Evolutionary conservation across 2,329 filamentous ascomycete species (phyloP).

Genomic region (Epichloe scottii): DNA sequence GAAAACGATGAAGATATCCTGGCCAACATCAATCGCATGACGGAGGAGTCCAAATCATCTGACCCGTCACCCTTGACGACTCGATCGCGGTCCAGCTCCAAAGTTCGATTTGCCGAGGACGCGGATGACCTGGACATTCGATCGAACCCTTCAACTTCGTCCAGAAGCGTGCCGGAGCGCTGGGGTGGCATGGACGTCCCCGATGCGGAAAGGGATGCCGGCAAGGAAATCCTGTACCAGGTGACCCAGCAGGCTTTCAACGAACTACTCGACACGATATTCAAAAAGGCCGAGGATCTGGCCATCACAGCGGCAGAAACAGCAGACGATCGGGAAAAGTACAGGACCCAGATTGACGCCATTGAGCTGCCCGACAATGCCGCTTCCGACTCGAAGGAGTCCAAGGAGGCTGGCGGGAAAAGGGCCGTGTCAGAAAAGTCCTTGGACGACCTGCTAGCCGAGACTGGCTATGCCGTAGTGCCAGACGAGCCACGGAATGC

Average conservation of each 20-base stretch:
- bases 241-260: slow-evolving; percentile 86
- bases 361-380: slow-evolving; percentile 21
- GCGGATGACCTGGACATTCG: slow-evolving; percentile 55
- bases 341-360: slow-evolving; percentile 33
- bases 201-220: slow-evolving; percentile 68
- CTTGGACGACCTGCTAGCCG: slow-evolving; percentile 26
- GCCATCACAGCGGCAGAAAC: slow-evolving; percentile 56
- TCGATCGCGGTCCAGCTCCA: slow-evolving; percentile 59
- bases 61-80: slow-evolving; percentile 16
- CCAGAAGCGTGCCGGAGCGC: slow-evolving; percentile 57
- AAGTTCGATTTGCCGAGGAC: slow-evolving; percentile 65
- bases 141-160: slow-evolving; percentile 62
- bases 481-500: slow-evolving; percentile 18
- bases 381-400: neutral
- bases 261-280: slow-evolving; percentile 77
- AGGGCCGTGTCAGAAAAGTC: slow-evolving; percentile 12
- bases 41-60: slow-evolving; percentile 30
- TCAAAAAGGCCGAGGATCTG: slow-evolving; percentile 67
- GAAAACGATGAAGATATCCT: slow-evolving; percentile 46
- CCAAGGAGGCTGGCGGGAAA: neutral
- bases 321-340: slow-evolving; percentile 45
- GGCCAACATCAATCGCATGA: slow-evolving; percentile 16
- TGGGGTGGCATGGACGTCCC: slow-evolving; percentile 72
- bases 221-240: slow-evolving; percentile 81
- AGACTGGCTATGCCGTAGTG: slow-evolving; percentile 33